phyloP scores from a whole-genome alignment of 169 alveolate species.

The Eimeria zaria region DNA sequence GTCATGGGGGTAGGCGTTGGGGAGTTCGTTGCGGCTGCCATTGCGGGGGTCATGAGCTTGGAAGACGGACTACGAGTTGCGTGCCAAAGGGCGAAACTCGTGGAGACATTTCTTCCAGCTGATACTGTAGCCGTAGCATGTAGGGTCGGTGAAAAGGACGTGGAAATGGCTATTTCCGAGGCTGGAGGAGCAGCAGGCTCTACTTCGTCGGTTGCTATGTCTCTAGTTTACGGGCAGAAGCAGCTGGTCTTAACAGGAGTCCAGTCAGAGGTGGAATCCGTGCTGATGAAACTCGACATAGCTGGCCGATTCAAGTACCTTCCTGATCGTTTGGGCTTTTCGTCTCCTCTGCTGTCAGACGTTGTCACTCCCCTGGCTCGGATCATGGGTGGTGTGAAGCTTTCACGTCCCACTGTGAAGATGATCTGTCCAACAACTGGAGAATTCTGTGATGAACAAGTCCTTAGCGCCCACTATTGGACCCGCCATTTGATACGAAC shows the following conservation, averaged over 20 bases:
- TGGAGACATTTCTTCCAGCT: conserved; percentile 73
- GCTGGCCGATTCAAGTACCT: conserved; percentile 84
- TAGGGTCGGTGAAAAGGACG: conserved; percentile 88
- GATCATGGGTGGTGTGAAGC: conserved; percentile 84
- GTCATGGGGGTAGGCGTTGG: conserved; percentile 89
- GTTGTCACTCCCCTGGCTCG: conserved; percentile 86
- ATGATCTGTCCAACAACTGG: conserved; percentile 88
- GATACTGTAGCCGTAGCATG: conserved; percentile 85
- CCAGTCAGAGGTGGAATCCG: conserved; percentile 86
- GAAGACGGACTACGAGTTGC: conserved; percentile 88
- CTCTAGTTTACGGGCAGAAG: conserved; percentile 86
- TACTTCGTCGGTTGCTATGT: conserved; percentile 79
- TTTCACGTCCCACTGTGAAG: conserved; percentile 84
- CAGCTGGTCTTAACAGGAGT: conserved; percentile 87
- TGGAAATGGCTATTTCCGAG: conserved; percentile 91
- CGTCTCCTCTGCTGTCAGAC: conserved; percentile 83
- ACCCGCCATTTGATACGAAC: conserved; percentile 80
- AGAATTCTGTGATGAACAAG: conserved; percentile 80
- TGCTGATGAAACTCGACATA: conserved; percentile 84
- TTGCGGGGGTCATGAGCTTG: conserved; percentile 87
- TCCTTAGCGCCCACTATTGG: conserved; percentile 82
- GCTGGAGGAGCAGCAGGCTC: conserved; percentile 86
- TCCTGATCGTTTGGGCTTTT: conserved; percentile 67
- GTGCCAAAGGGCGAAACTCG: conserved; percentile 85
- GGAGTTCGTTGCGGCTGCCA: conserved; percentile 89